phyloP scores from a whole-genome alignment of 2,329 filamentous ascomycete genomes.

The Pyrenochaeta sp. region DNA sequence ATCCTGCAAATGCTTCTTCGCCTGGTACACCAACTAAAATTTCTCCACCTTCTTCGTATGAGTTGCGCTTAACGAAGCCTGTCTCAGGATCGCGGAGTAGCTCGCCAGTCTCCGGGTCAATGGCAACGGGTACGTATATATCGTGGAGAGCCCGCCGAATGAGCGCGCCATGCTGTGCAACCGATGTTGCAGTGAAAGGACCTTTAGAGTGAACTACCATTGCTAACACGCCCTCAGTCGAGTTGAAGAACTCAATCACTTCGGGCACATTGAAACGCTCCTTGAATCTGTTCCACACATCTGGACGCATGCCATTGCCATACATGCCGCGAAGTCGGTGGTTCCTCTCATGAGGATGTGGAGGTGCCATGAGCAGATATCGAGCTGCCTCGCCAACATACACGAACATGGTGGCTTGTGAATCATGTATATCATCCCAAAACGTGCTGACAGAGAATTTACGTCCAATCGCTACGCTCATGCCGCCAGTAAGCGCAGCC shows the following conservation, averaged over 20 bases:
- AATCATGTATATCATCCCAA: conserved; percentile 74
- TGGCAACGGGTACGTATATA: conserved; percentile 68
- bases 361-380: conserved; percentile 73
- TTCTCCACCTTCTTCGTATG: conserved; percentile 74
- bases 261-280: conserved; percentile 68
- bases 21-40: conserved; percentile 69
- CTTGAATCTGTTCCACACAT: conserved; percentile 70
- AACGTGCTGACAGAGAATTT: conserved; percentile 73
- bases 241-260: conserved; percentile 78
- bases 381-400: conserved; percentile 80
- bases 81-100: conserved; percentile 70
- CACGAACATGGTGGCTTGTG: conserved; percentile 71
- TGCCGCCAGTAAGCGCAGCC: conserved; percentile 50
- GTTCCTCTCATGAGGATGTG: conserved; percentile 64
- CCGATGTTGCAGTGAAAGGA: conserved; percentile 64
- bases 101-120: conserved; percentile 72
- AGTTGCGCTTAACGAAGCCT: conserved; percentile 67
- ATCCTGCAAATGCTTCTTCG: conserved; percentile 63
- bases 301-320: conserved; percentile 71
- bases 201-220: conserved; percentile 61
- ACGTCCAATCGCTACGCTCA: conserved; percentile 66
- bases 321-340: conserved; percentile 67
- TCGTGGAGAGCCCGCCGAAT: conserved; percentile 61
- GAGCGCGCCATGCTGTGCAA: conserved; percentile 74
- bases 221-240: conserved; percentile 72